phyloP scores from a whole-genome alignment of 495 filamentous ascomycete genomes.

The Ascobolus immersus region DNA sequence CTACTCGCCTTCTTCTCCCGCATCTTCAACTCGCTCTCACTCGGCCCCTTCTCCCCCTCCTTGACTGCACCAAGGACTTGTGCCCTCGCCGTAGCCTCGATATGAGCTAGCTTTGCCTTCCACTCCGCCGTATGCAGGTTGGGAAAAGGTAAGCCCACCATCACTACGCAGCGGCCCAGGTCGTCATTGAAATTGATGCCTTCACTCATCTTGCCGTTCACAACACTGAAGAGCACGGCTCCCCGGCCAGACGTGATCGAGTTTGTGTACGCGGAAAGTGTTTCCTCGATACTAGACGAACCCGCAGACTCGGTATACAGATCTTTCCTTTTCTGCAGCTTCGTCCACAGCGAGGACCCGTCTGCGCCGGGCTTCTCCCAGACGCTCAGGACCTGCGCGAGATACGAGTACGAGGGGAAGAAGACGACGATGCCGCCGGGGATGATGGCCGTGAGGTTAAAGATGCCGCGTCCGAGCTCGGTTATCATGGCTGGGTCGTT shows the following conservation, averaged over 20 bases:
- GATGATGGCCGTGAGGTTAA: constrained; percentile 43
- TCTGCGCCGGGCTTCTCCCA: constrained; percentile 30
- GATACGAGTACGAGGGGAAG: constrained; percentile 81
- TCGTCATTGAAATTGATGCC: constrained; percentile 93
- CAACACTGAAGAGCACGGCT: constrained; percentile 70
- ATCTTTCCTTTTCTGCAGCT: constrained; percentile 1
- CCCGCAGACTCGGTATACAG: constrained; percentile 42
- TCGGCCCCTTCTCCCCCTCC: no score
- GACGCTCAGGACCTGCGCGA: constrained; percentile 39
- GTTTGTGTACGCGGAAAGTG: constrained; percentile 43
- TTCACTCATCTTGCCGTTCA: constrained; percentile 83
- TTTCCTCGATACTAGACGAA: constrained; percentile 28
- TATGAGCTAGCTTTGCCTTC: constrained; percentile 70
- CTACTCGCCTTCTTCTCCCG: constrained; percentile 44
- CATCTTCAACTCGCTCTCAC: constrained; percentile 8
- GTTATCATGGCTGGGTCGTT: constrained; percentile 33
- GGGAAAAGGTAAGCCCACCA: constrained; percentile 79
- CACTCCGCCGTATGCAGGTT: constrained; percentile 76
- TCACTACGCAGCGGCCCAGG: constrained; percentile 65
- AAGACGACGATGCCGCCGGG: constrained; percentile 90
- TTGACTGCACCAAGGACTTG: no score
- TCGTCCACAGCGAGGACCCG: not conserved
- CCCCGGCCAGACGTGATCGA: constrained; percentile 42
- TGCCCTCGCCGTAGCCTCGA: constrained; percentile 50
- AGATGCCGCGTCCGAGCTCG: constrained; percentile 46